These are phyloP conservation scores for Pestalotiopsis sp. DNA, from an alignment of 2,329 filamentous ascomycete species.

Conservation along the genomic window DNA sequence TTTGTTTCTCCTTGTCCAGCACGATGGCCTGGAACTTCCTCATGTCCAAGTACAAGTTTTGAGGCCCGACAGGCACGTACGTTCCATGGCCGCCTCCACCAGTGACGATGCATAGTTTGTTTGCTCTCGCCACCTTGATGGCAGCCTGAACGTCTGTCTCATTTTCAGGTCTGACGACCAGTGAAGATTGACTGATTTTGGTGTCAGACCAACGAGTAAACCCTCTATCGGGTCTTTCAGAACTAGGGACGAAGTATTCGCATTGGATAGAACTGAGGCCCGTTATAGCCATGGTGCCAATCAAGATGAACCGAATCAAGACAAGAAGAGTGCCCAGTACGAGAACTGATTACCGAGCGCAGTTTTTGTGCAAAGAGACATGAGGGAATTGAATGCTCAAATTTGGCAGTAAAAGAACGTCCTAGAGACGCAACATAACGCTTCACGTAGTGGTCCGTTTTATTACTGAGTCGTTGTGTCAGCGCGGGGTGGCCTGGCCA, in stretches of 20 bases:
- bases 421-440: no score
- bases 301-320: no score
- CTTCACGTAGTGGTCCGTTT: no score
- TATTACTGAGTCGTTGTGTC: no score
- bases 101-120: not conserved
- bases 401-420: no score
- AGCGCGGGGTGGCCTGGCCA: no score
- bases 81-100: slow-evolving; percentile 4
- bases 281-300: not conserved
- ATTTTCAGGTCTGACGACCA: not conserved
- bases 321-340: no score
- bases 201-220: slow-evolving; percentile 5
- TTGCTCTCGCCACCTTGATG: not conserved
- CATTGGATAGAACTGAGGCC: not conserved
- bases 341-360: no score
- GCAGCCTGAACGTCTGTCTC: not conserved
- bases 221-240: not conserved
- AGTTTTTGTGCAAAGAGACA: no score
- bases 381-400: no score
- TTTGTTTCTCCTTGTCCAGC: not conserved
- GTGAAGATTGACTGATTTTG: not conserved
- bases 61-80: not conserved
- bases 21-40: not conserved
- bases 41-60: slow-evolving; percentile 6
- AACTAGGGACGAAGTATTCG: not conserved